Base-by-base conservation (phyloP, 176 grass and related monocot genomes). In the Poa pratensis region DNA sequence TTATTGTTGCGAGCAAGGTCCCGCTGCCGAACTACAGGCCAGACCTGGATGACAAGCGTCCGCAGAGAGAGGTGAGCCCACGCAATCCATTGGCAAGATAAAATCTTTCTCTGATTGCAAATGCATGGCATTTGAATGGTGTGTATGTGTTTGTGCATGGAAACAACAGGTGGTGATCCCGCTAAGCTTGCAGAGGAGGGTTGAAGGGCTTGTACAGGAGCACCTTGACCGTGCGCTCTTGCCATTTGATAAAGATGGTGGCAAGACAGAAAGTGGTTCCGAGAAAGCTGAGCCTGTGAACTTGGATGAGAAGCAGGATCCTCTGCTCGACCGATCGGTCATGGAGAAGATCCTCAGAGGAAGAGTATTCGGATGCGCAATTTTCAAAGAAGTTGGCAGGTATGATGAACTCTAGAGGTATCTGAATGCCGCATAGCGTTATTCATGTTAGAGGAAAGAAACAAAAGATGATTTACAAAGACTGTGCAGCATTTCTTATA, bases 331-430 rank as follows among this genome's bases (percentile, higher is more conserved):
- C 82, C 45, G 83, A 14, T 90, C 86, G 19, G 85, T 98, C 26
- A 95, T 98, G 96, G 96, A 98, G 83, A 98, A 95, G 79, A 87
- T 98, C 82, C 93, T 81, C 89, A 94, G 52, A 93, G 93, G 89
- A 98, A 98, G 86, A 94, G 96, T 73, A 87, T 84, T 49, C 83
- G 96, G 11, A 93, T 98, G 96, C 88, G 80, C 28, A 98, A 95
- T 93, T 87, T 95, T 76, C 93, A 98, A 85, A 86, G 91, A 91
- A 91, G 87, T 53, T 98, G 93, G 96, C 93, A 98, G 96, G 96
- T 95, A 62, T 57, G 79, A 23, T 28, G 35, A 39, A 17, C 20
- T 53, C 82, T 64, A 69, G 8, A 73, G 22, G 46, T 74, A 18
- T 50, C 71, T 74, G 71, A 84, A 85, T 60, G 86, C 18, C 14